Percentiles rank a stretch among this genome's conserved stretches.
phyloP scores from a whole-genome alignment of 2,329 filamentous ascomycete species.

The Onygenales sp. region DNA sequence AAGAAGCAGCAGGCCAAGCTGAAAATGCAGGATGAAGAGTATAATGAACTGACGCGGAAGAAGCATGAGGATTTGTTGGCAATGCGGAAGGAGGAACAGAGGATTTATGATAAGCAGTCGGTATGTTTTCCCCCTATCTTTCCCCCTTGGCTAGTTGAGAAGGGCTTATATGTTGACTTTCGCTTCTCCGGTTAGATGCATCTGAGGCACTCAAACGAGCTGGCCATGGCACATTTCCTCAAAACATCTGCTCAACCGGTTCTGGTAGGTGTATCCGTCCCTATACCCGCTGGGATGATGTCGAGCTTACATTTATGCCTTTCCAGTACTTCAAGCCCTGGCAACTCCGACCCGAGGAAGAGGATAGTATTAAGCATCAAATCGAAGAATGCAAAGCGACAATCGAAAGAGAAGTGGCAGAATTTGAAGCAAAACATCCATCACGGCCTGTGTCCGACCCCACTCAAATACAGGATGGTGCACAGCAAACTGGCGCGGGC shows the following conservation, averaged over 20 bases:
- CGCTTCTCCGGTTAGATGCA: conserved; percentile 45
- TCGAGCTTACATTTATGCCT: conserved; percentile 15
- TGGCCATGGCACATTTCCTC: conserved; percentile 63
- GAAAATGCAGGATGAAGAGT: conserved; percentile 66
- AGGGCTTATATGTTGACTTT: background rate
- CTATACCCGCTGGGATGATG: background rate
- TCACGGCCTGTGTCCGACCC: conserved; percentile 7
- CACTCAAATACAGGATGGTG: conserved; percentile 2
- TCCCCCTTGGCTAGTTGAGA: background rate
- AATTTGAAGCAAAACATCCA: conserved; percentile 37
- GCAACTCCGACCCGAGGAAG: conserved; percentile 60
- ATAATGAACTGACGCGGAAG: conserved; percentile 57
- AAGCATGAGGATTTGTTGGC: conserved; percentile 53
- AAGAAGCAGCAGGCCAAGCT: conserved; percentile 64
- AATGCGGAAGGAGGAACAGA: conserved; percentile 59
- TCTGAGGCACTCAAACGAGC: conserved; percentile 61
- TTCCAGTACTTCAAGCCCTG: conserved; percentile 76
- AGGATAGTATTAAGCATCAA: conserved; percentile 62
- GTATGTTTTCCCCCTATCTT: conserved; percentile 42
- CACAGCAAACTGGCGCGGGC: conserved; percentile 12
- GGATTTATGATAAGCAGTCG: conserved; percentile 63
- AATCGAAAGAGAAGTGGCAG: conserved; percentile 56
- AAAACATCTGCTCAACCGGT: conserved; percentile 61
- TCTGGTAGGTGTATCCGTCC: conserved; percentile 50
- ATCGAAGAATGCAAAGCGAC: conserved; percentile 53